Conservation (phyloP, 768 basidiomycete species). For the Epithele typhae region DNA sequence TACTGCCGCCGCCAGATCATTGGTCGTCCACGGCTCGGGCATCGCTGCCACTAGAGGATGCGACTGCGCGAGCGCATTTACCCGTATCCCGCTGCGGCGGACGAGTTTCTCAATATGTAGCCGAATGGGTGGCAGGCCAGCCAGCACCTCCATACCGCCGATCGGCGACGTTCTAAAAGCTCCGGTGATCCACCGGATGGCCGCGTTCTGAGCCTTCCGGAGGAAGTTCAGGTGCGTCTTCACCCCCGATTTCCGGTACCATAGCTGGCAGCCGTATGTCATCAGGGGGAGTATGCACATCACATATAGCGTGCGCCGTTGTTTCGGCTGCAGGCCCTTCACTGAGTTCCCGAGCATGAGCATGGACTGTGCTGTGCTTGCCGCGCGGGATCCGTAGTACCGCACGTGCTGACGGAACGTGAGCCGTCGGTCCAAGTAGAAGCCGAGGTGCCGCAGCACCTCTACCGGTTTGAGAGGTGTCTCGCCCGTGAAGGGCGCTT, state of each 20-base stretch:
- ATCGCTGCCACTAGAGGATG: neutral
- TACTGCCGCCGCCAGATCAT: neutral
- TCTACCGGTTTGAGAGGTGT: too few relatives aligned
- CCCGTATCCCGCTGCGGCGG: too few relatives aligned
- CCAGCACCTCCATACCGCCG: slow-evolving; percentile 13
- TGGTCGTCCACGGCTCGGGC: neutral
- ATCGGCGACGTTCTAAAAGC: slow-evolving; percentile 17
- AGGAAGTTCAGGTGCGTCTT: slow-evolving; percentile 5
- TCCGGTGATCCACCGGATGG: slow-evolving; percentile 18
- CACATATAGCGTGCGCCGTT: slow-evolving; percentile 16
- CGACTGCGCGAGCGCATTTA: neutral
- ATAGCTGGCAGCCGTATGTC: slow-evolving; percentile 16
- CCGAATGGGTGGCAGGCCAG: slow-evolving; percentile 14
- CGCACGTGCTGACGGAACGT: slow-evolving; percentile 8
- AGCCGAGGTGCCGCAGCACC: slow-evolving; percentile 20
- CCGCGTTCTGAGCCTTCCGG: slow-evolving; percentile 12
- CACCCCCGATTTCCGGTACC: slow-evolving; percentile 12
- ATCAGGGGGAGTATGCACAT: slow-evolving; percentile 15
- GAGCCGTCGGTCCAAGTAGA: slow-evolving; percentile 13
- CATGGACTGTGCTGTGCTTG: slow-evolving; percentile 9
- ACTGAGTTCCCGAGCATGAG: slow-evolving; percentile 17
- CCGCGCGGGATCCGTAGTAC: slow-evolving; percentile 10
- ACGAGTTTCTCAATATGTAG: neutral
- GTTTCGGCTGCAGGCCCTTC: slow-evolving; percentile 10
- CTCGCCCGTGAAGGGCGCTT: too few relatives aligned